Evolutionary conservation across 2,329 filamentous ascomycete species (phyloP), one percentile per base, ranked within the genome.

Genomic region (Incumbomyces lentus): DNA sequence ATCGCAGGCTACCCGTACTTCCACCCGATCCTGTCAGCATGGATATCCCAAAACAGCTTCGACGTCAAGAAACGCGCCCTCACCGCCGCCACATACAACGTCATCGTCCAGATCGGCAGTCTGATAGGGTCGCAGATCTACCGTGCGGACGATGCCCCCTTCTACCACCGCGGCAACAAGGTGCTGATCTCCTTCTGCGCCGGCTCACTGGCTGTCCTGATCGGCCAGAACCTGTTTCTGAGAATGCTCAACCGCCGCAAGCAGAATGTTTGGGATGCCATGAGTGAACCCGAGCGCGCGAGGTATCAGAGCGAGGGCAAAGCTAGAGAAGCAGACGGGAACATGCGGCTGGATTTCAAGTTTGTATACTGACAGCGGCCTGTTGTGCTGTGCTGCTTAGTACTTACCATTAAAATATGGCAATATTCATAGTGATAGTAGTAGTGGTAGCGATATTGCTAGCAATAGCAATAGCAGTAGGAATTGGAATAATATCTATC

Each of bases 1-100:
- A 57, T 78, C 1, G 60, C 75, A 1, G 71, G 70, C 0, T 76
- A 77, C 47, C 76, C 76, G 0, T 79, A 79, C 55, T 72, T 66
- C 51, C 71, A 81, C 55, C 75, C 78, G 0, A 74, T 81, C 26
- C 62, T 78, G 1, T 78, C 81, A 0, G 77, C 72, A 0, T 74
- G 78, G 61, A 79, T 73, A 1, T 78, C 75, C 2, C 71, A 77
- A 43, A 84, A 83, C 56, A 74, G 77, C 2, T 78, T 79, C 51
- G 69, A 73, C 1, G 77, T 84, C 8, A 69, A 79, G 10, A 77
- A 75, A 5, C 67, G 79, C 6, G 76, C 79, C 1, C 76, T 84
- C 1, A 76, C 76, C 0, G 74, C 77, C 8, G 41, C 41, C 17
- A 58, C 58, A 10, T 65, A 65, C 44, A 64, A 65, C 37, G 62